Conservation (phyloP, 768 basidiomycete genomes). For the Leccinum imitatum region DNA sequence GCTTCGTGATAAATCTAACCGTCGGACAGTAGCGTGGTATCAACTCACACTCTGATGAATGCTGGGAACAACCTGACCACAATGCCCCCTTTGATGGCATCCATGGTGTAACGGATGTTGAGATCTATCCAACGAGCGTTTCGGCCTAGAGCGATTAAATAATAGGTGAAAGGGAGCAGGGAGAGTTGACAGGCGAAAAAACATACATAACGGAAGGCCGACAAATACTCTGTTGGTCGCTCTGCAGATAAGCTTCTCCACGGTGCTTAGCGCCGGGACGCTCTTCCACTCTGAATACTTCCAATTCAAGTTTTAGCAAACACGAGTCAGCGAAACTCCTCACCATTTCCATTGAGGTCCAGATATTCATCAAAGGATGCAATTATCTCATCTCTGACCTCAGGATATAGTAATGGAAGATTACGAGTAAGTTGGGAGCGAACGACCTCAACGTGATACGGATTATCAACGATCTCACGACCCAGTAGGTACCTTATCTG, state of each 20-base stretch:
- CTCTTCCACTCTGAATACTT: conserved; percentile 40
- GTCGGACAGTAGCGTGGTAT: background rate
- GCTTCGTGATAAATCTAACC: background rate
- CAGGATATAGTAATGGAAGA: conserved; percentile 37
- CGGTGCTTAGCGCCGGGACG: conserved; percentile 25
- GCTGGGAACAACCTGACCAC: conserved; percentile 33
- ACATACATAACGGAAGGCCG: conserved; percentile 46
- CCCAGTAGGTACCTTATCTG: conserved; percentile 41
- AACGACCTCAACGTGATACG: conserved; percentile 33
- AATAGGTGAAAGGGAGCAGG: no score
- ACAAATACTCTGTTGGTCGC: conserved; percentile 48
- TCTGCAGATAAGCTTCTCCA: conserved; percentile 40
- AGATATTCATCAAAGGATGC: conserved; percentile 41
- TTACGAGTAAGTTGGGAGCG: conserved; percentile 37
- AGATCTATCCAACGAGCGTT: conserved; percentile 32
- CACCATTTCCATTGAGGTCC: conserved; percentile 17
- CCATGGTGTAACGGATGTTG: conserved; percentile 29
- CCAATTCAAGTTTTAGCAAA: background rate
- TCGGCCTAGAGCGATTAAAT: conserved; percentile 10
- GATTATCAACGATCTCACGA: conserved; percentile 25
- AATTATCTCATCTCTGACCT: conserved; percentile 44
- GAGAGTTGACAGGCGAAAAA: background rate
- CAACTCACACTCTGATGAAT: background rate
- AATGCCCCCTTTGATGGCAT: conserved; percentile 20
- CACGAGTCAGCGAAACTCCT: background rate